phyloP scores from a whole-genome alignment of 108 stramenopile genomes.

The Bacterosira constricta region DNA sequence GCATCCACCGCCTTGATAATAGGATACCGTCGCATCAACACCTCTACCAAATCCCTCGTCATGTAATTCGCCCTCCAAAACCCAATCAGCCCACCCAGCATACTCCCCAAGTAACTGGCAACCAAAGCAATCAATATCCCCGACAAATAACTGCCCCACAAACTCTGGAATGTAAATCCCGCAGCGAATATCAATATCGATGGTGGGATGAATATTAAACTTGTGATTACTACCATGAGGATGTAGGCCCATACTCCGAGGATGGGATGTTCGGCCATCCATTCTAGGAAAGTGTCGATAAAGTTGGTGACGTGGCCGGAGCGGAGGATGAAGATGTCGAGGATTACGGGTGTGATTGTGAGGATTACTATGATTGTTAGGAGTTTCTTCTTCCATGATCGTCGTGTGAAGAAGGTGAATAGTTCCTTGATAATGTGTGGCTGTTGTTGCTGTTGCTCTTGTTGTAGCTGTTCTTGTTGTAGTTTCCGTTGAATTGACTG shows the following conservation, averaged over 20 bases:
- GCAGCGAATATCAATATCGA: conserved; percentile 33
- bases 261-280: conserved; percentile 8
- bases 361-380: conserved; percentile 20
- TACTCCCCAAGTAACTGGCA: conserved; percentile 25
- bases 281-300: conserved; percentile 13
- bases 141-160: conserved; percentile 9
- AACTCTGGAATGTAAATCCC: conserved; percentile 33
- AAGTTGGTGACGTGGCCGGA: not conserved
- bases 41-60: conserved; percentile 38
- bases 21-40: conserved; percentile 39
- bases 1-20: conserved; percentile 38
- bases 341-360: conserved; percentile 16
- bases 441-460: not conserved
- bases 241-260: conserved; percentile 23
- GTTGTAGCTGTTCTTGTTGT: not conserved
- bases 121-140: conserved; percentile 15
- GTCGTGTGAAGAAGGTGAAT: conserved; percentile 4
- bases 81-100: conserved; percentile 29
- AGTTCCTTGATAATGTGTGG: conserved; percentile 12
- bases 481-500: not conserved
- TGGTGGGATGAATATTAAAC: conserved; percentile 39
- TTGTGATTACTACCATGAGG: conserved; percentile 10
- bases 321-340: conserved; percentile 18
- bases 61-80: conserved; percentile 41
- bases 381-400: conserved; percentile 41